These are phyloP conservation scores for Cephaloascus albidus DNA, from an alignment of 805 yeast genomes.

Conservation along the genomic window DNA sequence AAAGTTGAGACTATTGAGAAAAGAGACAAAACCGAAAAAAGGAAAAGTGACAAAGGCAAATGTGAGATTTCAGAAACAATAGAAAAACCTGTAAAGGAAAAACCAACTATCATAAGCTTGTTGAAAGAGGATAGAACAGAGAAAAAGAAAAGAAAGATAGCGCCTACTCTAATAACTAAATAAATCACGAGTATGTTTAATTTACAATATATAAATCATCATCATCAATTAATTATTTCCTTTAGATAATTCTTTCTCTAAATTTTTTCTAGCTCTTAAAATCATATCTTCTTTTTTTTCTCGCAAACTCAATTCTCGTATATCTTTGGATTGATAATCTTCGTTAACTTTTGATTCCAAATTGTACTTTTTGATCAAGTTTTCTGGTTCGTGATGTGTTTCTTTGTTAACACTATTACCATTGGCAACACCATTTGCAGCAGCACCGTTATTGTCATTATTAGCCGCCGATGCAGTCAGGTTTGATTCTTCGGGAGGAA, in stretches of 20 bases:
- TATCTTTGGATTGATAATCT: conserved; percentile 19
- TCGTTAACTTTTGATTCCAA: conserved; percentile 18
- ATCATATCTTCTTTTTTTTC: conserved; percentile 31
- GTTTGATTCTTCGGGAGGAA: conserved; percentile 31
- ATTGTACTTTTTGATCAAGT: conserved; percentile 32
- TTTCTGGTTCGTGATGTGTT: conserved; percentile 9
- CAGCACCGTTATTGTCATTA: conserved; percentile 1
- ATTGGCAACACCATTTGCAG: conserved; percentile 2
- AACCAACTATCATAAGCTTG: not conserved
- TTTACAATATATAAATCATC: not conserved
- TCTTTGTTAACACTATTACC: not conserved
- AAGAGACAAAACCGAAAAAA: not conserved
- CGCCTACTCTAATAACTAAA: conserved; percentile 18
- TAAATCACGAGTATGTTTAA: not conserved
- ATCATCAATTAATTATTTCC: conserved; percentile 5
- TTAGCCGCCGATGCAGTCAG: conserved; percentile 10
- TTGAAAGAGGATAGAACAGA: conserved; percentile 3
- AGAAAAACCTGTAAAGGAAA: not conserved
- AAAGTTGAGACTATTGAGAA: not conserved
- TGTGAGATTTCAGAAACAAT: no score
- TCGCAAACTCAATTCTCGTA: conserved; percentile 9
- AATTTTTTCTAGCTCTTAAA: conserved; percentile 31
- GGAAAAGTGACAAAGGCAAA: no score
- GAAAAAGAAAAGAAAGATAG: conserved; percentile 22
- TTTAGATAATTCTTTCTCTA: conserved; percentile 21